Conservation (phyloP, 2,329 filamentous ascomycete species). For the Trichoderma polysporum region DNA sequence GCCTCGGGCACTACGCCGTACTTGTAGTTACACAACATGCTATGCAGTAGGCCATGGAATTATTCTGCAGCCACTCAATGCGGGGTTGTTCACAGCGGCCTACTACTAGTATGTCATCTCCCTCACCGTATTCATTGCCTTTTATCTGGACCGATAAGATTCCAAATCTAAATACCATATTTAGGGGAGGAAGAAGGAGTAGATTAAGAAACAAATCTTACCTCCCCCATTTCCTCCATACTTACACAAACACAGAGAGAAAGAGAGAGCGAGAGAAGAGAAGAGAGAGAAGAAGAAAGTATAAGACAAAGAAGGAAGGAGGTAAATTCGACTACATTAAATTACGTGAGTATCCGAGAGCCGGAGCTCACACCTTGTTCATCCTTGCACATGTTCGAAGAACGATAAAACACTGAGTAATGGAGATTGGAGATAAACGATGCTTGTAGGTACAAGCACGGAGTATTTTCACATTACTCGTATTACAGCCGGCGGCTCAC, state of each 20-base stretch:
- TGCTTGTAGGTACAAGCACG: constrained; percentile 4
- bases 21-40: constrained; percentile 12
- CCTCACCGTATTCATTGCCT: not conserved
- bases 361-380: not conserved
- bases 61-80: constrained; percentile 8
- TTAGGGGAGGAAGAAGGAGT: not conserved
- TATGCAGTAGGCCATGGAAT: constrained; percentile 4
- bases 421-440: not conserved
- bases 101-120: not conserved
- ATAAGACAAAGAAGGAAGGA: not conserved
- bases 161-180: not conserved
- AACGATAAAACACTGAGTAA: not conserved
- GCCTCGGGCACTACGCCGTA: not conserved
- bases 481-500: constrained; percentile 33
- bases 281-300: not conserved
- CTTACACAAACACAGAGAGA: not conserved
- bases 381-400: not conserved
- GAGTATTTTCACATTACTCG: constrained; percentile 14
- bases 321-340: not conserved
- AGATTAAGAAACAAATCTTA: not conserved
- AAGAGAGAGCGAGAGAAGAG: not conserved
- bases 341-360: not conserved
- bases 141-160: not conserved
- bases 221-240: not conserved
- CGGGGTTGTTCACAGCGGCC: not conserved